phyloP scores from a whole-genome alignment of 768 basidiomycete species.

The Suillus fuscotomentosus region DNA sequence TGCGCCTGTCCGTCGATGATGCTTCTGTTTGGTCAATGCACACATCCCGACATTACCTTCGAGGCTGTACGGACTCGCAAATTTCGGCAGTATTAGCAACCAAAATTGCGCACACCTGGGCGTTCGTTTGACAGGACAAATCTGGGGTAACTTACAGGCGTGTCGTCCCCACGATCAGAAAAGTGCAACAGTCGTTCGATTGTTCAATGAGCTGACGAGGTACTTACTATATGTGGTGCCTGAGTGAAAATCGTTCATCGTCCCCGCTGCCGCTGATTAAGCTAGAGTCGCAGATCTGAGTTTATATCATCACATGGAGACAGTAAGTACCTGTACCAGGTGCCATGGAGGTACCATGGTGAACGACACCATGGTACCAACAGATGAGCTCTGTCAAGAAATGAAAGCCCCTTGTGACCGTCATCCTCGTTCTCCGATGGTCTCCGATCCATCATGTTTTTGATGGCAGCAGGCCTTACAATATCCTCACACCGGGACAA shows the following conservation, averaged over 20 bases:
- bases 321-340: neutral
- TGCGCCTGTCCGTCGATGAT: neutral
- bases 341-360: neutral
- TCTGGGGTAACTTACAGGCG: neutral
- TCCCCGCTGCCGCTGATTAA: neutral
- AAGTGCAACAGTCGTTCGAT: neutral
- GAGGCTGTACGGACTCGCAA: neutral
- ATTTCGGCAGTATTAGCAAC: neutral
- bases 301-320: neutral
- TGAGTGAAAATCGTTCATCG: neutral
- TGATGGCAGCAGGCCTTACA: neutral
- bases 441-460: neutral
- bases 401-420: neutral
- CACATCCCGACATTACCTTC: neutral
- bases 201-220: neutral
- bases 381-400: neutral
- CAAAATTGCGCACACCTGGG: neutral
- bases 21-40: neutral
- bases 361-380: neutral
- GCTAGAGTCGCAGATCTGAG: neutral
- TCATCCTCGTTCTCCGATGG: neutral
- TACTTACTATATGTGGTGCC: neutral
- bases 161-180: neutral
- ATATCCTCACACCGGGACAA: neutral
- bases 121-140: neutral